Evolutionary conservation across 148 eudicot genomes (phyloP).

Genomic region (Polygonum aviculare): DNA sequence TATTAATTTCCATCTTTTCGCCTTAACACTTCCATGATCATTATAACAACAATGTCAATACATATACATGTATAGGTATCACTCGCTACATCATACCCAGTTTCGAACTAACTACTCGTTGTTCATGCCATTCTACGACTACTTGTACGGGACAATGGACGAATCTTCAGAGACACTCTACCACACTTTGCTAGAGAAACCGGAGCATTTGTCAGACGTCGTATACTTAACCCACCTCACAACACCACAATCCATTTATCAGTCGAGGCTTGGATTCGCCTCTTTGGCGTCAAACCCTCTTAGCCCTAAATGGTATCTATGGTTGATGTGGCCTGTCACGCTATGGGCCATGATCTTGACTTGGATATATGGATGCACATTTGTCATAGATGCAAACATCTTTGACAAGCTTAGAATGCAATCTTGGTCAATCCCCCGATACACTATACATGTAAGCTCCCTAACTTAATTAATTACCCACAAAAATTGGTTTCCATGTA

Average conservation of each 20-base stretch:
- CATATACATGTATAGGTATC: conserved; percentile 36
- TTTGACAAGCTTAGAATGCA: conserved; percentile 36
- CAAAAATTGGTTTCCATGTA: background rate
- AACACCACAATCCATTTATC: conserved; percentile 30
- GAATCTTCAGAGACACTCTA: conserved; percentile 23
- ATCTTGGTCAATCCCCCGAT: conserved; percentile 43
- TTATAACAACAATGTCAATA: background rate
- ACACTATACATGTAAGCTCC: conserved; percentile 27
- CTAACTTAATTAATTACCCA: background rate
- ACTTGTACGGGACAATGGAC: conserved; percentile 35
- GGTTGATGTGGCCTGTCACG: conserved; percentile 28
- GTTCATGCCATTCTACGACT: conserved; percentile 43
- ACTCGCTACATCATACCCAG: conserved; percentile 35
- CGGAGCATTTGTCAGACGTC: conserved; percentile 20
- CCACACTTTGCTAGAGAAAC: conserved; percentile 16
- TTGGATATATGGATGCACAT: conserved; percentile 18
- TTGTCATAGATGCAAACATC: conserved; percentile 29
- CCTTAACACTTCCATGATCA: too few species aligned
- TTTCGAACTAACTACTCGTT: conserved; percentile 35
- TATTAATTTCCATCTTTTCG: background rate
- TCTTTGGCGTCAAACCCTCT: conserved; percentile 32
- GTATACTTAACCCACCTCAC: conserved; percentile 38
- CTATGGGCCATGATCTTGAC: conserved; percentile 23
- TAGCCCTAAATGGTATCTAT: conserved; percentile 16
- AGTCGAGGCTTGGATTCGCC: conserved; percentile 28